phyloP scores from a whole-genome alignment of 345 rosid species.

The Stellera chamaejasme region DNA sequence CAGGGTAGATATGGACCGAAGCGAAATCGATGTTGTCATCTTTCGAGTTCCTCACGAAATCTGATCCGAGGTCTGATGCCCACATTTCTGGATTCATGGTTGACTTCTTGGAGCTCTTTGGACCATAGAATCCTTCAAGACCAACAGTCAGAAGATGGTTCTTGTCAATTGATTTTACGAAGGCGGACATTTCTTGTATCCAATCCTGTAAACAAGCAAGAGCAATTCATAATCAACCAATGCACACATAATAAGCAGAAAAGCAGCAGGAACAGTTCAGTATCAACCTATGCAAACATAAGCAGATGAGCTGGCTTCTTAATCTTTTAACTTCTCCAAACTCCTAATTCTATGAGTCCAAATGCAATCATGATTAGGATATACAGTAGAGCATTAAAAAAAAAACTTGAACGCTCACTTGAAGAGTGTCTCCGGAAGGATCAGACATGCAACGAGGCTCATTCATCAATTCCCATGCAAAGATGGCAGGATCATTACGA shows the following conservation, averaged over 20 bases:
- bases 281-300: not conserved
- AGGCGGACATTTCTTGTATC: constrained; percentile 74
- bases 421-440: constrained; percentile 76
- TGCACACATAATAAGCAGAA: not conserved
- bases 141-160: constrained; percentile 78
- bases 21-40: constrained; percentile 53
- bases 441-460: constrained; percentile 83
- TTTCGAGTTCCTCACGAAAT: constrained; percentile 57
- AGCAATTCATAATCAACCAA: not conserved
- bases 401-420: constrained; percentile 35
- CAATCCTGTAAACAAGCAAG: constrained; percentile 42
- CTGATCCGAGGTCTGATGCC: constrained; percentile 68
- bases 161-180: constrained; percentile 64
- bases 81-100: constrained; percentile 67
- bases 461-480: constrained; percentile 85
- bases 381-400: too few species aligned
- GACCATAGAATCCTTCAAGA: constrained; percentile 86
- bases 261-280: not conserved
- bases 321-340: not conserved
- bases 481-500: constrained; percentile 70
- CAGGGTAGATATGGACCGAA: constrained; percentile 81
- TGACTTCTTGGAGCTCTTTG: constrained; percentile 48
- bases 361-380: not conserved
- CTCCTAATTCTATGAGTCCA: too few species aligned
- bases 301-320: not conserved